phyloP scores from a whole-genome alignment of 2,329 filamentous ascomycete species.

The Hymenoscyphus occultus region DNA sequence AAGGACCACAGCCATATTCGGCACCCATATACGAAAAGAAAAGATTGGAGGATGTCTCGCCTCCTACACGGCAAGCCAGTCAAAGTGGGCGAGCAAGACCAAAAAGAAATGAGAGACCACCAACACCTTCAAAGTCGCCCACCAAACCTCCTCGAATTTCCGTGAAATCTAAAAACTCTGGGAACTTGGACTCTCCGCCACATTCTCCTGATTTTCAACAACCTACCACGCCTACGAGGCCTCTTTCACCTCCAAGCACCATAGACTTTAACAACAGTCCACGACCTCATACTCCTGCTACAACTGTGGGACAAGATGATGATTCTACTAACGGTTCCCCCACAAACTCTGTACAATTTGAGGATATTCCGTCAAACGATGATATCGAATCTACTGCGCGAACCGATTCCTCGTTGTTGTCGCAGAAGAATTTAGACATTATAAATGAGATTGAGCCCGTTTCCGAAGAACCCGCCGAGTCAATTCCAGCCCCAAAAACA shows the following conservation, averaged over 20 bases:
- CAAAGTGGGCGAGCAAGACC: neutral
- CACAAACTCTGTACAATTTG: neutral
- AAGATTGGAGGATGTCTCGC: constrained; percentile 13
- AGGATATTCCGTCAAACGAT: neutral
- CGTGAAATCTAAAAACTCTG: neutral
- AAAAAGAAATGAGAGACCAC: constrained; percentile 5
- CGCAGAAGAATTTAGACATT: neutral
- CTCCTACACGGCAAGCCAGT: neutral
- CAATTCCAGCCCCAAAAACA: neutral
- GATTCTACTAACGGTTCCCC: neutral
- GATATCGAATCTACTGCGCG: neutral
- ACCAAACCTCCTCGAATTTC: constrained; percentile 1
- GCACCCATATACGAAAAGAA: constrained; percentile 16
- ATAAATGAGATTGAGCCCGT: neutral
- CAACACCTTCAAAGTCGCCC: constrained; percentile 7
- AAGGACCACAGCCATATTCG: constrained; percentile 15
- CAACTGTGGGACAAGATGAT: neutral
- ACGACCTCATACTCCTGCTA: constrained; percentile 1
- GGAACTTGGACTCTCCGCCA: neutral
- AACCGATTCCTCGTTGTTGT: neutral
- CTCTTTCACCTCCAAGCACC: neutral
- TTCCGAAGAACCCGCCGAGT: constrained; percentile 7
- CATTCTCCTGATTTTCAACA: constrained; percentile 4
- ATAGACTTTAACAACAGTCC: constrained; percentile 5
- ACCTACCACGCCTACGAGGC: constrained; percentile 2